Conservation (phyloP, 441 rosid genomes). For the Iberis amara region DNA sequence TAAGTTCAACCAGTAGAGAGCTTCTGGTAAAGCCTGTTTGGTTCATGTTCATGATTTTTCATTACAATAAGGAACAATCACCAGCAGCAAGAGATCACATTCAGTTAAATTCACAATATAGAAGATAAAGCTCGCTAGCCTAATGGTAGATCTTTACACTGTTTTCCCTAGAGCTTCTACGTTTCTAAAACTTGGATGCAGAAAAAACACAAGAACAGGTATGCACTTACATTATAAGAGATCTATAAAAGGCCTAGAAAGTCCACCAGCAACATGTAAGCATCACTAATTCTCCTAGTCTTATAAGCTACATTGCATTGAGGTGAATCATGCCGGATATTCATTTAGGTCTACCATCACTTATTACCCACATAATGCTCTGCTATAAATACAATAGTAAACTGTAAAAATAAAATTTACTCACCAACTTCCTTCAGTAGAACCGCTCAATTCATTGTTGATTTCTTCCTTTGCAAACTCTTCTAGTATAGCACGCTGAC, state of each 20-base stretch:
- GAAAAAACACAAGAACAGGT: background rate
- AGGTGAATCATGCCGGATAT: slow-evolving; percentile 6
- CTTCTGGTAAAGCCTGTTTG: slow-evolving; percentile 66
- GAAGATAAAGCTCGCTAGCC: background rate
- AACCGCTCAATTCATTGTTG: slow-evolving; percentile 38
- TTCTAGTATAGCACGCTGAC: slow-evolving; percentile 73
- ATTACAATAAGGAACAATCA: slow-evolving; percentile 45
- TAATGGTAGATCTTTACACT: background rate
- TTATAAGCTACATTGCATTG: background rate
- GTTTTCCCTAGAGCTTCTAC: slow-evolving; percentile 7
- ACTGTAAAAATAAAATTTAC: slow-evolving; percentile 25
- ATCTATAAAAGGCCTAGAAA: slow-evolving; percentile 3
- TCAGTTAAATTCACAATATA: slow-evolving; percentile 15
- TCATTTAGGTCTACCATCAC: slow-evolving; percentile 10
- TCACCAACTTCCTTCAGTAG: slow-evolving; percentile 55
- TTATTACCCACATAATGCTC: background rate
- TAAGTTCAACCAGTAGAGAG: slow-evolving; percentile 98
- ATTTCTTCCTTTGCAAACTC: slow-evolving; percentile 83
- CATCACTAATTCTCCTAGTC: slow-evolving; percentile 2
- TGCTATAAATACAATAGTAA: background rate
- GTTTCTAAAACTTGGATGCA: background rate
- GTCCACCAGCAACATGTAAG: slow-evolving; percentile 8
- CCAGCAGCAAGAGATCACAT: slow-evolving; percentile 27
- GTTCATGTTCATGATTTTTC: slow-evolving; percentile 65
- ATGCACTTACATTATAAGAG: slow-evolving; percentile 1